These are phyloP conservation scores for Globisporangium nodosum DNA, from an alignment of 352 stramenopile species.

Conservation along the genomic window DNA sequence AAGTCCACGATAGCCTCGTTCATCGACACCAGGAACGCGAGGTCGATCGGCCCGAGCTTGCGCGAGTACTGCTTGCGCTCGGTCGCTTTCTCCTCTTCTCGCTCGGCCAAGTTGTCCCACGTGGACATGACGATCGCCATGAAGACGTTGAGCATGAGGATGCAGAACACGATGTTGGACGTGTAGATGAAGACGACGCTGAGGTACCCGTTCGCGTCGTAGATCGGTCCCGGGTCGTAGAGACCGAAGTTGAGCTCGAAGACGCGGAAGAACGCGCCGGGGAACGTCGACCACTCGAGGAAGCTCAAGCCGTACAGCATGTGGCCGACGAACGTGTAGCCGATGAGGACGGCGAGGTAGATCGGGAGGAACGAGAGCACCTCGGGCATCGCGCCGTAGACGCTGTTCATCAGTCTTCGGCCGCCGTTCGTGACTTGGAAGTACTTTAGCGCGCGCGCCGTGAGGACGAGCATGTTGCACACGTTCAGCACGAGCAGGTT, in stretches of 20 bases:
- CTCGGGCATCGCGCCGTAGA: conserved; percentile 62
- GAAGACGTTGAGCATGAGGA: conserved; percentile 79
- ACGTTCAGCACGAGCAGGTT: conserved; percentile 61
- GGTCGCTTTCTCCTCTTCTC: conserved; percentile 38
- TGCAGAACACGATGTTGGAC: conserved; percentile 60
- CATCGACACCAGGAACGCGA: conserved; percentile 44
- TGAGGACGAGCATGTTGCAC: conserved; percentile 57
- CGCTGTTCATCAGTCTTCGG: conserved; percentile 46
- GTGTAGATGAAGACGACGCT: conserved; percentile 68
- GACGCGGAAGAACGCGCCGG: conserved; percentile 48
- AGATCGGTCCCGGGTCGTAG: conserved; percentile 63
- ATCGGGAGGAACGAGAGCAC: conserved; percentile 69
- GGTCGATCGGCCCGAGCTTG: conserved; percentile 31
- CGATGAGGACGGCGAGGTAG: conserved; percentile 51
- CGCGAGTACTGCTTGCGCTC: conserved; percentile 43
- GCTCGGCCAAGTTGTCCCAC: conserved; percentile 52
- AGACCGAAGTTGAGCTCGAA: conserved; percentile 75
- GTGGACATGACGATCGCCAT: conserved; percentile 77
- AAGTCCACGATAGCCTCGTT: conserved; percentile 58
- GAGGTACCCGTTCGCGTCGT: conserved; percentile 47
- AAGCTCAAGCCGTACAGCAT: conserved; percentile 65
- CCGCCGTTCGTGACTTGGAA: conserved; percentile 67
- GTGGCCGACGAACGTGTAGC: conserved; percentile 63
- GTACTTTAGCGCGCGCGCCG: conserved; percentile 51
- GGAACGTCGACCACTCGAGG: conserved; percentile 58